Evolutionary conservation across 2,329 filamentous ascomycete genomes (phyloP), one percentile per base, ranked within the genome.

Genomic region (Bipolaris oryzae): DNA sequence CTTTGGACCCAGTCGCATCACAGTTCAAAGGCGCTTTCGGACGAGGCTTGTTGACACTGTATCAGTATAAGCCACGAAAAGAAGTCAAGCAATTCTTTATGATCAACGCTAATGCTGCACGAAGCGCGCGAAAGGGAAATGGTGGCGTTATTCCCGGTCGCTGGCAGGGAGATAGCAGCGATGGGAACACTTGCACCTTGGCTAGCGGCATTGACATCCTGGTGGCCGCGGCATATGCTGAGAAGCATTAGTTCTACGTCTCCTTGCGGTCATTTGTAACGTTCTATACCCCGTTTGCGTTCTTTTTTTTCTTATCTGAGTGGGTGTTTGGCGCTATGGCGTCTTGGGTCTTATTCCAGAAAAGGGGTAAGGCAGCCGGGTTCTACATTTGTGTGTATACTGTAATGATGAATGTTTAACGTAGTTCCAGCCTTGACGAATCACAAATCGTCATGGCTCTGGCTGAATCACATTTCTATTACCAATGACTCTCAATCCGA

Each of bases 191-290:
- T 0, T 79, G 82, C 37, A 85, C 85, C n/a, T 87, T 89, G 44
- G 85, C 84, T 66, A 83, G 83, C 21, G 87, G 85, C 0, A 74
- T 89, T 64, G 87, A 89, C 75, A 82, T 81, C n/a, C 73, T 90
- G 18, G 84, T 90, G 52, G 87, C 85, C 47, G 73, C 73, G 37
- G 67, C 64, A 1, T 42, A 60, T 43, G 58, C 54, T 16, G 42
- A 31, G 10, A 35, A 50, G 34, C 62, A 53, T 33, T 48, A 48
- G 18, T 25, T 15, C 28, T 3, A 7, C 18, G 16, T n/a, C 33
- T 48, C 33, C 33, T 28, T 45, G 28, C 13, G 31, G 20, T 42
- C 21, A 16, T 28, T 54, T 33, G 52, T 55, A 52, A 18, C 38
- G 53, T 56, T 53, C 44, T 52, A 56, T 56, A 56, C 53, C 53